phyloP scores from a whole-genome alignment of 1,139 yeast genomes.

The Kodamaea plutei region DNA sequence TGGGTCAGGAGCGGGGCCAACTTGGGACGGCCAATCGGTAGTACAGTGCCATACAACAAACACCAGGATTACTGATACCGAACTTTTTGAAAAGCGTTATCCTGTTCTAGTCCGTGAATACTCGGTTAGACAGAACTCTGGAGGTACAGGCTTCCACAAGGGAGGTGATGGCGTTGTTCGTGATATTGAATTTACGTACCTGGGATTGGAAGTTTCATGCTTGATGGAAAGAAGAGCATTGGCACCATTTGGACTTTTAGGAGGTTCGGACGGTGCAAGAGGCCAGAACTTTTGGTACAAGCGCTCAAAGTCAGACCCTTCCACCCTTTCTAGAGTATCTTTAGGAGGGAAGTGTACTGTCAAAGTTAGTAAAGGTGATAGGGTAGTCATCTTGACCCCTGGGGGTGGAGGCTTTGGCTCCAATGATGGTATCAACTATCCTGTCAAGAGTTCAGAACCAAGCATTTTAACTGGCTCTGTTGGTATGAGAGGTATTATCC shows the following conservation, averaged over 20 bases:
- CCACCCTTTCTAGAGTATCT: conserved; percentile 22
- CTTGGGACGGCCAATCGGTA: conserved; percentile 46
- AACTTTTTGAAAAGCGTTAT: conserved; percentile 44
- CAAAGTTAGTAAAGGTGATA: conserved; percentile 36
- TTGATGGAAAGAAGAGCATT: conserved; percentile 44
- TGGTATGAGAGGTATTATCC: conserved; percentile 29
- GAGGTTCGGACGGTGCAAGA: conserved; percentile 38
- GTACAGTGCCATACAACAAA: conserved; percentile 49
- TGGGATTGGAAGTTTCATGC: conserved; percentile 39
- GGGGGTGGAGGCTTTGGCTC: conserved; percentile 50
- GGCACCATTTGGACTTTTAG: conserved; percentile 44
- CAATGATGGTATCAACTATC: conserved; percentile 16
- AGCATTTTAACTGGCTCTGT: conserved; percentile 35
- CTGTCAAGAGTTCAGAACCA: conserved; percentile 20
- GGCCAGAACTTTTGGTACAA: conserved; percentile 40
- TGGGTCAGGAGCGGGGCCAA: conserved; percentile 48
- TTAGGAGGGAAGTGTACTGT: conserved; percentile 45
- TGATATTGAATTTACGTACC: conserved; percentile 42
- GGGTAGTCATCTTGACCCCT: conserved; percentile 41
- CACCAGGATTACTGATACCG: conserved; percentile 47
- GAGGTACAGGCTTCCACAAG: conserved; percentile 37
- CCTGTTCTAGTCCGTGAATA: conserved; percentile 44
- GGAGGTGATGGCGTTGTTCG: conserved; percentile 48
- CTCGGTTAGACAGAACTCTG: conserved; percentile 36
- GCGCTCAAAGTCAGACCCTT: conserved; percentile 18